Base-by-base conservation (phyloP, 2,329 filamentous ascomycete genomes). In the Sclerotinia borealis region DNA sequence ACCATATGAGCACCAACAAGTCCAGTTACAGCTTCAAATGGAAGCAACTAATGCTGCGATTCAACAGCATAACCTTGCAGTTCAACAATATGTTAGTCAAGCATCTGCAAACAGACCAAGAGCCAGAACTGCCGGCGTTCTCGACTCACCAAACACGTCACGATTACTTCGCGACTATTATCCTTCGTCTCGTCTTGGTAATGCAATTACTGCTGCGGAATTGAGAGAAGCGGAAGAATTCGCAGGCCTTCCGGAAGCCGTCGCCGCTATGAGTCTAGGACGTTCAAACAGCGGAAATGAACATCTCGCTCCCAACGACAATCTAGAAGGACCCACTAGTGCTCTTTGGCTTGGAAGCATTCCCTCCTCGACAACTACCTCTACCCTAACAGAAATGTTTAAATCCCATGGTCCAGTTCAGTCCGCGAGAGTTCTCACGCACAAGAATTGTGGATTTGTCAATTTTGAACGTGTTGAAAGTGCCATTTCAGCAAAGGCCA, bases 401-500 rank as follows among this genome's bases (percentile, higher is more conserved):
- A 91, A 91, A 75, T 84, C 88, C n/a, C 96, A 95, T 69, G 95
- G 95, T 11, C 84, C 89, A 3, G 96, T 99, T 67, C 83, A 95
- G 68, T 97, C 93, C 4, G 93, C 92, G 34, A 85, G 95, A 68
- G 95, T 99, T 5, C 81, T 99, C 66, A 98, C 95, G 0, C 92
- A 99, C 80, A 99, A 99, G 82, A 98, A 96, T 77, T 99, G 95
- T 75, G 95, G 93, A 3, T 99, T 99, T 71, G 93, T 99, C 74
- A 99, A 99, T 77, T 99, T 96, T 72, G 92, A 98, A 77, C 88
- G 86, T 64, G 79, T 95, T 36, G 93, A 98, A 68, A 96, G 92
- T 74, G 95, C 95, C 63, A 88, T 97, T 45, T 87, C 91, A 65
- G 95, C 95, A 19, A 96, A 93, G 75, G 87, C 87, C 17, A 84